Percentiles rank a stretch among this genome's conserved stretches.
phyloP scores from a whole-genome alignment of 306 rosid genomes.

The Albizia julibrissin region DNA sequence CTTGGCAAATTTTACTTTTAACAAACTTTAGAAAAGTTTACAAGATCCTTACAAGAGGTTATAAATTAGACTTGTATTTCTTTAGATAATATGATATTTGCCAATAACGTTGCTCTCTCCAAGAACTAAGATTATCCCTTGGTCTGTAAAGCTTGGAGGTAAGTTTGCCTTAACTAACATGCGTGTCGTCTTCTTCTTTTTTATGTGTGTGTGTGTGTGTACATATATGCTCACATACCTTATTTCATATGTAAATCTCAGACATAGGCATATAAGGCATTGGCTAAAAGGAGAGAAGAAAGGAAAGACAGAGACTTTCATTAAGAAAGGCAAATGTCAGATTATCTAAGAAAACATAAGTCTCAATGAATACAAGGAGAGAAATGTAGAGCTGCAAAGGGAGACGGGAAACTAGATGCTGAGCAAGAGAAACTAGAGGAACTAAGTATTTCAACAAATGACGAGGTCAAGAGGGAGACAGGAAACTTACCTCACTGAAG shows the following conservation, averaged over 20 bases:
- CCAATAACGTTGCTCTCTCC: slow-evolving; percentile 80
- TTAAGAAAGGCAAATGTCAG: slow-evolving; percentile 11
- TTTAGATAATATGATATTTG: slow-evolving; percentile 51
- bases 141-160: slow-evolving; percentile 51
- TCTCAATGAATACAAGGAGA: too few relatives aligned
- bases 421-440: too few relatives aligned
- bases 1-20: background rate
- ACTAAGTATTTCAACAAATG: too few relatives aligned
- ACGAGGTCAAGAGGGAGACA: too few relatives aligned
- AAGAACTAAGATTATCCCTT: slow-evolving; percentile 49
- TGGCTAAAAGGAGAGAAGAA: slow-evolving; percentile 55
- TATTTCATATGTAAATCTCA: slow-evolving; percentile 11
- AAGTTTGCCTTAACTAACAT: background rate
- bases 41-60: background rate
- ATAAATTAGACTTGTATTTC: slow-evolving; percentile 36
- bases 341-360: too few relatives aligned
- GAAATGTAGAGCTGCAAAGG: too few relatives aligned
- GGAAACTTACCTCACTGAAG: too few relatives aligned
- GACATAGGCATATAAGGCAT: slow-evolving; percentile 47
- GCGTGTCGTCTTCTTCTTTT: background rate
- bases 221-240: background rate
- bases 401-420: too few relatives aligned
- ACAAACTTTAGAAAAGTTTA: background rate
- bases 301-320: slow-evolving; percentile 42
- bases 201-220: too few relatives aligned